Evolutionary conservation across 495 filamentous ascomycete genomes (phyloP).

Genomic region (Amorphotheca resinae): DNA sequence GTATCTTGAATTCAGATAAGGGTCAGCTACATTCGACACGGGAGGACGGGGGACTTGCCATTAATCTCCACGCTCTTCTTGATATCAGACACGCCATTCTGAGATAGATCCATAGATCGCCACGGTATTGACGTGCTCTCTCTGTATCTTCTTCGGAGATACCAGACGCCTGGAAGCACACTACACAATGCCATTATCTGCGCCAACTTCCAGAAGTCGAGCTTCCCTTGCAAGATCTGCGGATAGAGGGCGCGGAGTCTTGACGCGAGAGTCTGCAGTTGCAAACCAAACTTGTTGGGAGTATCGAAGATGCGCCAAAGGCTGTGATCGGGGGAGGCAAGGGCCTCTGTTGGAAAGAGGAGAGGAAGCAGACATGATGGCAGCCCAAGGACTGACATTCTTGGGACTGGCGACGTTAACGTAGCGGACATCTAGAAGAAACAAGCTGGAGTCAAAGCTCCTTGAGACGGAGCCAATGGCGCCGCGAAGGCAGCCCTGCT

Average conservation of each 20-base stretch:
- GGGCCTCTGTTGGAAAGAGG: neutral
- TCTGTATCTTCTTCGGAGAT: conserved; percentile 3
- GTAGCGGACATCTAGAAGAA: neutral
- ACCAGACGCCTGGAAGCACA: conserved; percentile 14
- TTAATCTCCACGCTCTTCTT: conserved; percentile 2
- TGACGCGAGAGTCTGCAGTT: conserved; percentile 7
- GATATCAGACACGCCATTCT: neutral
- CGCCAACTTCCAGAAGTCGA: conserved; percentile 6
- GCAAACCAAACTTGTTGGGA: neutral
- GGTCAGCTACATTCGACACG: neutral
- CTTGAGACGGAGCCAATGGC: neutral
- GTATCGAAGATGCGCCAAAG: conserved; percentile 4
- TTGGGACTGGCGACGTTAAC: neutral
- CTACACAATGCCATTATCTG: conserved; percentile 11
- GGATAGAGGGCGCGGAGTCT: conserved; percentile 8
- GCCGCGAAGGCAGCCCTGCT: neutral
- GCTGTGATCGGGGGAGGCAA: conserved; percentile 4
- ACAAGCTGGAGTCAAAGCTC: neutral
- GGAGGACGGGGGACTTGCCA: conserved; percentile 3
- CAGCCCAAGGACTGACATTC: conserved; percentile 1
- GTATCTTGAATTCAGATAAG: conserved; percentile 8
- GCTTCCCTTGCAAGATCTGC: conserved; percentile 4
- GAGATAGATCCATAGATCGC: conserved; percentile 1
- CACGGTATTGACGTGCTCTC: conserved; percentile 6
- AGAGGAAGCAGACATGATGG: conserved; percentile 10